Evolutionary conservation across 306 rosid genomes (phyloP).

Genomic region (Alnus glutinosa): DNA sequence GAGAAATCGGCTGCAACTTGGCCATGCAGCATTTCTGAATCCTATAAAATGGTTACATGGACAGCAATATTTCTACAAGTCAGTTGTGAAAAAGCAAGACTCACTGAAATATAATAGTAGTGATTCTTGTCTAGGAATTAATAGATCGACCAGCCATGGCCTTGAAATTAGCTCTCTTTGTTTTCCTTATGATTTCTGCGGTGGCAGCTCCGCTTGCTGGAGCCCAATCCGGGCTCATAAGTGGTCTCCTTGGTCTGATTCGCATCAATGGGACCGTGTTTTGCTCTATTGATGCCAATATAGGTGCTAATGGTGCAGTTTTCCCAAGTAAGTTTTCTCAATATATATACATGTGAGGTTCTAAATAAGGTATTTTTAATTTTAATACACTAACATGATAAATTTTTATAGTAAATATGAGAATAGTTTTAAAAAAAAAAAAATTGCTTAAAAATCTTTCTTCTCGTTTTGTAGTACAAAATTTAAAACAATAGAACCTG

Average conservation of each 20-base stretch:
- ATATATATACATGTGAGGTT: too few relatives aligned
- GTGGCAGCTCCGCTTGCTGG: slow-evolving; percentile 13
- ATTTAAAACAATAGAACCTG: too few relatives aligned
- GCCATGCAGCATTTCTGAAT: background rate
- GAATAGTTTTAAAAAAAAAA: too few relatives aligned
- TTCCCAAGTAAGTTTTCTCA: slow-evolving; percentile 34
- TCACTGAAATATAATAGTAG: too few relatives aligned
- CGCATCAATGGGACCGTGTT: slow-evolving; percentile 26
- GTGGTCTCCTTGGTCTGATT: slow-evolving; percentile 1
- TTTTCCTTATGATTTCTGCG: slow-evolving; percentile 14
- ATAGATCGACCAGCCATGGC: slow-evolving; percentile 18
- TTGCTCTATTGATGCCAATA: slow-evolving; percentile 32
- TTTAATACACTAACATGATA: too few relatives aligned
- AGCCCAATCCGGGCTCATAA: slow-evolving; percentile 6
- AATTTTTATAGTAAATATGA: too few relatives aligned
- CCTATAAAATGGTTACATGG: slow-evolving; percentile 4
- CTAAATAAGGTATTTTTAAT: too few relatives aligned
- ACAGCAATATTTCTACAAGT: background rate
- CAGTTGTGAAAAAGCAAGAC: background rate
- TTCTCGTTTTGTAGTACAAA: too few relatives aligned
- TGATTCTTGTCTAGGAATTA: too few relatives aligned
- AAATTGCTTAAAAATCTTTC: too few relatives aligned
- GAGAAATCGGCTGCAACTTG: slow-evolving; percentile 16
- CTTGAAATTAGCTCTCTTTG: slow-evolving; percentile 15
- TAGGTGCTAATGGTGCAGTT: slow-evolving; percentile 24